Evolutionary conservation across 371 early-diverging fungal species (phyloP).

Genomic region (Circinella umbellata): DNA sequence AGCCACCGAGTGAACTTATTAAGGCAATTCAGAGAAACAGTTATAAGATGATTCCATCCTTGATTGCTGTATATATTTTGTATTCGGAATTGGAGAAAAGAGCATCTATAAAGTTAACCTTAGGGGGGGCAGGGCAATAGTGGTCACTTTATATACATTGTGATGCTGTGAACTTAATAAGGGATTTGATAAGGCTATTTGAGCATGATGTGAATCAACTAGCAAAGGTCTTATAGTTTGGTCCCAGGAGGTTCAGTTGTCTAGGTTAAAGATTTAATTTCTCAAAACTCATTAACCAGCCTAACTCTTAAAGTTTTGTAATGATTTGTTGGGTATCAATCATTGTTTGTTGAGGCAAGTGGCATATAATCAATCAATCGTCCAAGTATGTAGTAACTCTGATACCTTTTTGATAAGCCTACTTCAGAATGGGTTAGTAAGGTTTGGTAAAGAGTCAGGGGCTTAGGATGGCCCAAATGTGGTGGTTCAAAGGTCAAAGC

Average conservation of each 20-base stretch:
- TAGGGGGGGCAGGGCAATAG: constrained; percentile 32
- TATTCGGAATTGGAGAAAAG: constrained; percentile 14
- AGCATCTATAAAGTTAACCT: constrained; percentile 15
- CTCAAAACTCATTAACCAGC: constrained; percentile 24
- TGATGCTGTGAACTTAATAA: constrained; percentile 23
- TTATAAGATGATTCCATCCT: background rate
- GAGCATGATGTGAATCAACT: background rate
- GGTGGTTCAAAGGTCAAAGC: constrained; percentile 32
- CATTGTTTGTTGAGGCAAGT: constrained; percentile 3
- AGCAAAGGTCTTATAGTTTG: constrained; percentile 19
- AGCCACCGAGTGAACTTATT: constrained; percentile 21
- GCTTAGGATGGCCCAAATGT: constrained; percentile 36
- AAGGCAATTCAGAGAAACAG: constrained; percentile 11
- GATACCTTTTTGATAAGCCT: constrained; percentile 31
- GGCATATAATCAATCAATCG: constrained; percentile 30
- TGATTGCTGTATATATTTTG: background rate
- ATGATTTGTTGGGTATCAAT: constrained; percentile 17
- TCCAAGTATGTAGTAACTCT: constrained; percentile 30
- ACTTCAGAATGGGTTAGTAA: constrained; percentile 27
- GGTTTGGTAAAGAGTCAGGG: constrained; percentile 40
- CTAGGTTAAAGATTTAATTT: constrained; percentile 23
- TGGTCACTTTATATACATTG: constrained; percentile 29
- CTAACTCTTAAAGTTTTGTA: constrained; percentile 15
- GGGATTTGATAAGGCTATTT: constrained; percentile 1
- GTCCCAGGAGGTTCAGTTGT: constrained; percentile 12